Base-by-base conservation (phyloP, 805 yeast genomes). In the Schwanniomyces pseudopolymorphus region DNA sequence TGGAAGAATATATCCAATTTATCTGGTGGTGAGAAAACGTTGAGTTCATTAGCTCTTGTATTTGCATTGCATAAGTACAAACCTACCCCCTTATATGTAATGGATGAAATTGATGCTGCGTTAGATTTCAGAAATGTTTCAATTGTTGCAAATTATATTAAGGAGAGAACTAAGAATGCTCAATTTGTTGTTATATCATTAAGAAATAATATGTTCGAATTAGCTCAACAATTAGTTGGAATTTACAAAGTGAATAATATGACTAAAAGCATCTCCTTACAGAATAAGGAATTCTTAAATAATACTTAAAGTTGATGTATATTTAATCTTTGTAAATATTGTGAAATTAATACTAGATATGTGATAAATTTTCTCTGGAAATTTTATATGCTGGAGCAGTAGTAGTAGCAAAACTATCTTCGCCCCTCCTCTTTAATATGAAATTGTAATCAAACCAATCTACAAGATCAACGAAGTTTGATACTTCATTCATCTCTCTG, bases 71-170 rank as follows among this genome's bases (percentile, higher is more conserved):
- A 94, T 64, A 87, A 88, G 55, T 94, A 89, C 66, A 94, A 89
- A 63, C 99, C 99, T 0, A 94, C 99, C 0, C 99, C 99, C 5
- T 70, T 94, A 41, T 94, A 94, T 63, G 98, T 94, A 31, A 94
- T 94, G 99, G 99, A 94, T 71, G 99, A 94, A 70, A 94, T 94
- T 56, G 99, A 94, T 71, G 99, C 99, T 0, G 99, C 99, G 1
- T 77, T 94, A 53, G 99, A 94, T 70, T 94, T 94, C 69, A 76
- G 97, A 63, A 94, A 94, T 58, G 99, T 94, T 27, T 89, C 97
- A 10, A 94, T 94, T 68, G 97, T 94, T 42, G 99, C 99, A 3
- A 92, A 91, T 59, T 95, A 94, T 63, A 94, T 94, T 63, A 91
- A 90, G 60, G 97, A 91, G 58, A 77, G 97, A 43, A 95, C 99